Percentiles rank a stretch among this genome's conserved stretches.
Evolutionary conservation across 1,284 basidiomycete species (phyloP).

Genomic region (Ceratobasidium sp.): DNA sequence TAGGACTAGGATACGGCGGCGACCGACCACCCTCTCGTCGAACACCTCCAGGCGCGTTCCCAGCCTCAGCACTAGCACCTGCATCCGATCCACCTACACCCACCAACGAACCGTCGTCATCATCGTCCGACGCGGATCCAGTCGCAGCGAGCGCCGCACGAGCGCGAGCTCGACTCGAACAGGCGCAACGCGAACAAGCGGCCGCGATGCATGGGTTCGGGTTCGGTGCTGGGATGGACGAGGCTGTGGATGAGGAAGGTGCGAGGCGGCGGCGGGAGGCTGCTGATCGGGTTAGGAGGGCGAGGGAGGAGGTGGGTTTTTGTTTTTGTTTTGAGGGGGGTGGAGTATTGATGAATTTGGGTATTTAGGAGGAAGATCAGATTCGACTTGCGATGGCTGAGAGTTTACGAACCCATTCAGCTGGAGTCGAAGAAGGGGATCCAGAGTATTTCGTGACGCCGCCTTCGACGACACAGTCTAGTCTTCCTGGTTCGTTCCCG

Average conservation of each 20-base stretch:
- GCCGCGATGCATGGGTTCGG: constrained; percentile 66
- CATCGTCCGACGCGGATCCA: constrained; percentile 62
- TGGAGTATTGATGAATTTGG: not conserved
- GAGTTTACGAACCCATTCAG: constrained; percentile 67
- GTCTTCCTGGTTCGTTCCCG: constrained; percentile 11
- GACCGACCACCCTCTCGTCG: not conserved
- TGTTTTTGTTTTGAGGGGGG: too few species aligned
- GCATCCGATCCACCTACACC: constrained; percentile 48
- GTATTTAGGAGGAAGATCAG: constrained; percentile 69
- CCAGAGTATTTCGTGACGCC: constrained; percentile 52
- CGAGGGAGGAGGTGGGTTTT: constrained; percentile 29
- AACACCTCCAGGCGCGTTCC: not conserved
- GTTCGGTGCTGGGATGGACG: constrained; percentile 52
- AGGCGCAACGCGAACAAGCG: constrained; percentile 78
- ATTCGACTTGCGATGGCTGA: constrained; percentile 76
- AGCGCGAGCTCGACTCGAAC: constrained; percentile 72
- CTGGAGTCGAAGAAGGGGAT: constrained; percentile 54
- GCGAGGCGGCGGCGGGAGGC: constrained; percentile 49
- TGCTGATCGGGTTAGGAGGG: constrained; percentile 51
- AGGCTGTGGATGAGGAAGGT: constrained; percentile 49
- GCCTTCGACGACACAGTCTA: constrained; percentile 40
- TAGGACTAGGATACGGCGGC: constrained; percentile 22
- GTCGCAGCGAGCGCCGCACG: constrained; percentile 77
- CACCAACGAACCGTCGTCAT: constrained; percentile 55
- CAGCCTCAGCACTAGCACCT: too few species aligned